A percentile compares a stretch with the other conserved stretches of the same genome.
phyloP scores from a whole-genome alignment of 768 basidiomycete genomes.

The Agaricus sinodeliciosus region DNA sequence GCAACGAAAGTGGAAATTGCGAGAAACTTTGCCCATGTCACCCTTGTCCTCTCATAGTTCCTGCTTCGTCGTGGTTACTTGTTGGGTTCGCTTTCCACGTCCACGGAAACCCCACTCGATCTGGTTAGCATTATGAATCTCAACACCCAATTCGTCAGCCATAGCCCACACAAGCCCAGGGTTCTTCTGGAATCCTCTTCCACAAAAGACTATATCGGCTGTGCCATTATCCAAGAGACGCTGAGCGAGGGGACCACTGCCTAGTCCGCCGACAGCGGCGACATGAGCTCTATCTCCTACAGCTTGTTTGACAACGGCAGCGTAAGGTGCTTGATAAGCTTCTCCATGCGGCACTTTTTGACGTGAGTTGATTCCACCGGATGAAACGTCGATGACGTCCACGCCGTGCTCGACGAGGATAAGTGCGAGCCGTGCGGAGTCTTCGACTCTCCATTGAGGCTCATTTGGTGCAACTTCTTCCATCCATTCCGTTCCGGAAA shows the following conservation, averaged over 20 bases:
- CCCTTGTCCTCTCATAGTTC: too few species aligned
- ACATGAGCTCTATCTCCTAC: conserved; percentile 28
- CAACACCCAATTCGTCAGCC: conserved; percentile 22
- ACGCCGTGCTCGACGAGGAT: conserved; percentile 58
- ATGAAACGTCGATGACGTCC: conserved; percentile 70
- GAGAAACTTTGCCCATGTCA: too few species aligned
- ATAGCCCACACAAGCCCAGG: conserved; percentile 45
- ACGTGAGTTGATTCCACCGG: conserved; percentile 47
- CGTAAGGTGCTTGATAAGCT: conserved; percentile 52
- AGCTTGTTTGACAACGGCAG: conserved; percentile 42
- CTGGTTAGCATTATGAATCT: conserved; percentile 11
- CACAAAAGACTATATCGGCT: conserved; percentile 53
- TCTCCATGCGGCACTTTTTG: conserved; percentile 28
- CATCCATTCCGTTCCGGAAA: conserved; percentile 74
- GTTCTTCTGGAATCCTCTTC: conserved; percentile 52
- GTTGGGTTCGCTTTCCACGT: too few species aligned
- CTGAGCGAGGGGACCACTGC: conserved; percentile 47
- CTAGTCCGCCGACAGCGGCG: conserved; percentile 49
- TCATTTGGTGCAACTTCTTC: conserved; percentile 50
- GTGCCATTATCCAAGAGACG: conserved; percentile 47
- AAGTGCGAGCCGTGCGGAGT: conserved; percentile 54
- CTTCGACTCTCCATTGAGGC: conserved; percentile 61
- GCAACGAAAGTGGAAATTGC: too few species aligned
- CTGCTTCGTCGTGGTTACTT: too few species aligned
- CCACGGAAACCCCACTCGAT: conserved; percentile 13